A percentile compares a stretch with the other conserved stretches of the same genome.
Conservation (phyloP, 179 eudicot species). For the Gypsophila paniculata region DNA sequence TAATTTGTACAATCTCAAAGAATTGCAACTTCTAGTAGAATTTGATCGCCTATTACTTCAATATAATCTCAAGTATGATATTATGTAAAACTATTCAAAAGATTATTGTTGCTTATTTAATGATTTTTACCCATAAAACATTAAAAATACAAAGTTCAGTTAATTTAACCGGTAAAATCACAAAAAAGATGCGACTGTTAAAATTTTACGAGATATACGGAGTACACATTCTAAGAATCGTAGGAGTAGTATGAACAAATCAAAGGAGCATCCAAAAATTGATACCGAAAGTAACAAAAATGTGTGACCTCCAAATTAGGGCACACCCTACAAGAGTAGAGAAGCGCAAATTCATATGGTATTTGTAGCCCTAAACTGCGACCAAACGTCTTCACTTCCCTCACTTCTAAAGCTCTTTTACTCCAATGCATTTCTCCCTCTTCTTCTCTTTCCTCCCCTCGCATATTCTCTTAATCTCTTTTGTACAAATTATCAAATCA, state of each 20-base stretch:
- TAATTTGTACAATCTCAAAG: conserved; percentile 17
- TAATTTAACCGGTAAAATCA: no score
- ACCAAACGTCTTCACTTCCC: conserved; percentile 40
- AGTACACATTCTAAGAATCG: no score
- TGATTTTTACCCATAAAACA: no score
- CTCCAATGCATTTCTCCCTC: conserved; percentile 29
- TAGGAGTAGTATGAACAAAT: conserved; percentile 1
- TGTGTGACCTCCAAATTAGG: conserved; percentile 18
- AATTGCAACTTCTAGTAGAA: not conserved
- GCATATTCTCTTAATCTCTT: no score
- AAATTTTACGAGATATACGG: no score
- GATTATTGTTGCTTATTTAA: no score
- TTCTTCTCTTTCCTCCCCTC: not conserved
- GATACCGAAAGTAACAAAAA: conserved; percentile 4
- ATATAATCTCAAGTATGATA: no score
- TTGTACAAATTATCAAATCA: no score
- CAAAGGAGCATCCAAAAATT: conserved; percentile 9
- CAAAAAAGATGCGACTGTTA: no score
- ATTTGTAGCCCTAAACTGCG: conserved; percentile 32
- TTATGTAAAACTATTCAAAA: no score
- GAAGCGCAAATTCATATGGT: conserved; percentile 31
- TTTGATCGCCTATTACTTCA: no score
- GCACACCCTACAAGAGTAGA: conserved; percentile 31
- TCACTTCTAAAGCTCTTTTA: conserved; percentile 31
- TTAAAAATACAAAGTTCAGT: no score